phyloP scores from a whole-genome alignment of 805 yeast genomes.

The Candida saitoana region DNA sequence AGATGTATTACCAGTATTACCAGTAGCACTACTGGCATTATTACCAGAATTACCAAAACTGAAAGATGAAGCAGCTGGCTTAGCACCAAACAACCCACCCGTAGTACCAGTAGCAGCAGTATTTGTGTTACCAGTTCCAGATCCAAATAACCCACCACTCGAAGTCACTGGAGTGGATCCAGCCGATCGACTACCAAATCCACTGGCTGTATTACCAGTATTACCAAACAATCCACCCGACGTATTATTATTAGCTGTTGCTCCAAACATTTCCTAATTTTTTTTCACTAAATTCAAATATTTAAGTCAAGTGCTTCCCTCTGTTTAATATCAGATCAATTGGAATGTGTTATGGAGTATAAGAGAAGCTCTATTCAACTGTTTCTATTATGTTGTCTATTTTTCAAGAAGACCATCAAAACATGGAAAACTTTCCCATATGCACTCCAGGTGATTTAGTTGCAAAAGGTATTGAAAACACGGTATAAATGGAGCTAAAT shows the following conservation, averaged over 20 bases:
- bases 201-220: conserved; percentile 9
- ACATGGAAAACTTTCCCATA: not conserved
- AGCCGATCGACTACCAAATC: conserved; percentile 5
- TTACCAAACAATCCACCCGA: conserved; percentile 23
- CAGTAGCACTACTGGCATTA: conserved; percentile 4
- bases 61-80: conserved; percentile 7
- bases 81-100: conserved; percentile 21
- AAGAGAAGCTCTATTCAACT: not conserved
- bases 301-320: not conserved
- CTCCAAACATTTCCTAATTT: conserved; percentile 13
- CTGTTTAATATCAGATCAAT: not conserved
- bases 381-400: not conserved
- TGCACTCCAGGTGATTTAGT: not conserved
- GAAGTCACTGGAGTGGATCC: conserved; percentile 3
- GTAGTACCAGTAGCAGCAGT: conserved; percentile 6
- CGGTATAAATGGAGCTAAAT: not conserved
- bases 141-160: conserved; percentile 28
- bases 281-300: not conserved
- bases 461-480: not conserved
- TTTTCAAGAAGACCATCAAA: conserved; percentile 1
- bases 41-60: conserved; percentile 3
- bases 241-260: conserved; percentile 9
- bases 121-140: conserved; percentile 6
- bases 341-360: no score
- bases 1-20: conserved; percentile 4